These are phyloP conservation scores for Ceratobasidium sp. DNA, from an alignment of 1,284 basidiomycete genomes.

Conservation along the genomic window DNA sequence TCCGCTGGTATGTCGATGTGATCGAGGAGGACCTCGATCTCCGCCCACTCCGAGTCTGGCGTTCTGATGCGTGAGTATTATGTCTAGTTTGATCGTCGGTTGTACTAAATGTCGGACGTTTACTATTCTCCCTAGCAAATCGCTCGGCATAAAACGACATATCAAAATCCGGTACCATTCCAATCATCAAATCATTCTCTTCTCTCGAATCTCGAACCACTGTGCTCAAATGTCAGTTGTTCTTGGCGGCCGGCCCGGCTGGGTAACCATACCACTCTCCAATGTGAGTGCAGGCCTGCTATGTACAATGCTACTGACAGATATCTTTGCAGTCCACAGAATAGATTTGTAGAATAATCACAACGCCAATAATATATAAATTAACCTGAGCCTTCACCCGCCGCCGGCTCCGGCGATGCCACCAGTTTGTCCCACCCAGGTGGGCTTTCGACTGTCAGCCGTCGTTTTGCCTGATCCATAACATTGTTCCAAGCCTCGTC, in stretches of 20 bases:
- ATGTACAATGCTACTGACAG: neutral
- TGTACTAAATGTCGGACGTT: neutral
- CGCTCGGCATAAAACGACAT: neutral
- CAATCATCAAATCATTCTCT: neutral
- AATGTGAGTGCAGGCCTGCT: neutral
- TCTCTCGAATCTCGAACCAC: neutral
- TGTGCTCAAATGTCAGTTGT: neutral
- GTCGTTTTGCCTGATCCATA: neutral
- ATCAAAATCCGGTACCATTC: neutral
- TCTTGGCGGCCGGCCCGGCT: neutral
- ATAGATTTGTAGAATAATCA: no score
- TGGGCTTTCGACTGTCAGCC: neutral
- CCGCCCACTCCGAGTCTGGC: slow-evolving; percentile 3
- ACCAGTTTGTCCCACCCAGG: neutral
- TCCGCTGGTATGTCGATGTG: slow-evolving; percentile 17
- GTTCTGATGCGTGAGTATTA: slow-evolving; percentile 1
- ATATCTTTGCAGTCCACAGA: neutral
- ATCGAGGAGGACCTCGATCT: neutral
- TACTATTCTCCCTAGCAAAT: neutral
- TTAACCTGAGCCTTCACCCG: no score
- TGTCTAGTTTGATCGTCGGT: neutral
- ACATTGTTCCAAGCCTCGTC: neutral
- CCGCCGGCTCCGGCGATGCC: no score
- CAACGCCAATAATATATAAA: no score
- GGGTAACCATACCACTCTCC: slow-evolving; percentile 1